Evolutionary conservation across 768 basidiomycete genomes (phyloP).

Genomic region (Suillus paluster): DNA sequence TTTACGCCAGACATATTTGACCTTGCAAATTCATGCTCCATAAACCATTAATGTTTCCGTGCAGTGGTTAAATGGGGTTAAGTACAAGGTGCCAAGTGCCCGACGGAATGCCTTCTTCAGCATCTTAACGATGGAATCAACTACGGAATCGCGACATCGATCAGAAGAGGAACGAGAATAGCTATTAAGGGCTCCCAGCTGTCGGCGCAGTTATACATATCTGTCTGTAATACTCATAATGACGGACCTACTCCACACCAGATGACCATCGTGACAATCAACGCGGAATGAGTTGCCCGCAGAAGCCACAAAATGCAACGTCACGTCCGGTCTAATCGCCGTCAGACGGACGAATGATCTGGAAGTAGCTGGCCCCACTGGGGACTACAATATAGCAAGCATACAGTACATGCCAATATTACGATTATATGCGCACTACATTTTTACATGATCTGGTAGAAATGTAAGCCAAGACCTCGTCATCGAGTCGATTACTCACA

Average conservation of each 20-base stretch:
- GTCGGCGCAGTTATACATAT: not conserved
- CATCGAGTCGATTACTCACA: constrained; percentile 28
- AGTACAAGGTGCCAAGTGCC: not conserved
- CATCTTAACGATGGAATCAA: not conserved
- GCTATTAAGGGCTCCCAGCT: not conserved
- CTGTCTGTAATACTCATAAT: not conserved
- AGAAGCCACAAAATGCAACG: not conserved
- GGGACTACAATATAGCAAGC: constrained; percentile 1
- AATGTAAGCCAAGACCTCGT: constrained; percentile 13
- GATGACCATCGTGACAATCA: not conserved
- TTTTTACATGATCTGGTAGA: constrained; percentile 27
- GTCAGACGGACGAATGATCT: too few relatives aligned
- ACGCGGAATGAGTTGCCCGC: not conserved
- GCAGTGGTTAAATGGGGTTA: not conserved
- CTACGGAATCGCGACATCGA: not conserved
- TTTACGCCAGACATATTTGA: not conserved
- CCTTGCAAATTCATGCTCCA: not conserved
- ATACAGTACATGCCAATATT: constrained; percentile 5
- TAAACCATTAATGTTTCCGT: not conserved
- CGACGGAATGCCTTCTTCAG: not conserved
- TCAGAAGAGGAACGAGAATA: not conserved
- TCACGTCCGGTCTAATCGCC: not conserved
- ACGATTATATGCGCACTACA: not conserved
- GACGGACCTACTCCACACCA: not conserved
- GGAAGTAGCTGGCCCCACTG: not conserved